Evolutionary conservation across 768 basidiomycete species (phyloP).

Genomic region (Mrakia frigida): DNA sequence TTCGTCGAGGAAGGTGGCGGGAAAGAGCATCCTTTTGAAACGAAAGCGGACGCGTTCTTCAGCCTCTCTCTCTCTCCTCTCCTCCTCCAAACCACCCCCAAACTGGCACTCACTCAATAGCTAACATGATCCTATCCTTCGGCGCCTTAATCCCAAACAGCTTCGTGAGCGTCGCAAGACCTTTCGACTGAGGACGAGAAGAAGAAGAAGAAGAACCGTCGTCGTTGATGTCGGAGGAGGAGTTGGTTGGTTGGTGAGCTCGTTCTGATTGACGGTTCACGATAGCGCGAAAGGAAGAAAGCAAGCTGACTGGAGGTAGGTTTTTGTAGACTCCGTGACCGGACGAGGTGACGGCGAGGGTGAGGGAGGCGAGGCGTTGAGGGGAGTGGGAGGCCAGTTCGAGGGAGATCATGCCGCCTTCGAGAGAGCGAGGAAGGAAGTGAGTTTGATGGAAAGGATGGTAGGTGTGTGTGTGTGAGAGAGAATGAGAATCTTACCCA

Average conservation of each 20-base stretch:
- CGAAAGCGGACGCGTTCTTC: neutral
- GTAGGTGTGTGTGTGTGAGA: neutral
- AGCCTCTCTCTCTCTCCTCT: too few species aligned
- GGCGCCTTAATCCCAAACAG: conserved; percentile 38
- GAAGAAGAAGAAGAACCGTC: neutral
- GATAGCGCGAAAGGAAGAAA: neutral
- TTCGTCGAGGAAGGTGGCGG: conserved; percentile 57
- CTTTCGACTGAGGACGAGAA: conserved; percentile 32
- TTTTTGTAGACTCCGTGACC: conserved; percentile 58
- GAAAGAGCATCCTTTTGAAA: conserved; percentile 50
- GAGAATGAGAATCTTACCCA: conserved; percentile 11
- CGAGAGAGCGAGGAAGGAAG: neutral
- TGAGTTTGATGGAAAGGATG: conserved; percentile 1
- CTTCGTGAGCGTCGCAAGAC: conserved; percentile 28
- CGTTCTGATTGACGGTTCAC: too few species aligned
- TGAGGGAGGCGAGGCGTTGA: conserved; percentile 61
- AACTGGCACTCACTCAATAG: conserved; percentile 45
- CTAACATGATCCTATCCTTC: conserved; percentile 50
- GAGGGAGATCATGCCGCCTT: conserved; percentile 31
- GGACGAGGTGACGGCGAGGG: conserved; percentile 64
- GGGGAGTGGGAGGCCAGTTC: conserved; percentile 66
- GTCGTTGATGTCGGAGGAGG: too few species aligned
- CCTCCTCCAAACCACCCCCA: too few species aligned
- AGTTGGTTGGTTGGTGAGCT: neutral
- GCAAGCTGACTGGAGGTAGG: conserved; percentile 50